Evolutionary conservation across 2,329 filamentous ascomycete genomes (phyloP), one percentile per base, ranked within the genome.

Genomic region (Alternaria triticina): DNA sequence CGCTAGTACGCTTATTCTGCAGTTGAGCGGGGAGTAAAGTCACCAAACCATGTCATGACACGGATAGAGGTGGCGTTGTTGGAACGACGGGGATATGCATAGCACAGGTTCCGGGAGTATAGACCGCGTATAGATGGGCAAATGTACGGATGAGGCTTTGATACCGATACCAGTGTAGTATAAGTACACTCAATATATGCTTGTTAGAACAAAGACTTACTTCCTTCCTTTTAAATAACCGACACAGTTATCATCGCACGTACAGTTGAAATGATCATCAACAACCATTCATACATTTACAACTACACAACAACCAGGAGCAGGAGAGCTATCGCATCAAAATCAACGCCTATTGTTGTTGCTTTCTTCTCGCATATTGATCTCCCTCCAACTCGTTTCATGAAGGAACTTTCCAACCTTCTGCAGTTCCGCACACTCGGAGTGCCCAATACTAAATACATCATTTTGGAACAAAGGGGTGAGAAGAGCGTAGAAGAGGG

Each of bases 1-100:
- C 80, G 94, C 95, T 28, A 94, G 93, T 69, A 90, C 90, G 81
- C 85, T 98, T 74, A 97, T 98, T 72, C 94, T 97, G 82, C 94
- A 97, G 82, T 84, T 98, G 77, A 74, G 72, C 25, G 76, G 75
- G n/a, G 76, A 79, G 67, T 79, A 56, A 56, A 17, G 47, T 15
- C 40, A 20, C n/a, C n/a, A 6, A 3, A 5, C 12, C 12, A n/a
- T 43, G 44, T 30, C 9, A 54, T 25, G 40, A 36, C 43, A 25
- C 27, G 56, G 23, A 44, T 23, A 23, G 45, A 50, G 15, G 11
- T 33, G 20, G 13, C 30, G 49, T 28, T 40, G 28, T 33, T 25
- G 49, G 44, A 30, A 45, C 15, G 36, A 40, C 36, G 30, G 28
- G 28, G 49, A 40, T n/a, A 17, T 52, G 49, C 49, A 36, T 40